Percentiles rank a stretch among this genome's conserved stretches.
These are phyloP conservation scores for Extremus antarcticus DNA, from an alignment of 495 filamentous ascomycete genomes.

Conservation along the genomic window DNA sequence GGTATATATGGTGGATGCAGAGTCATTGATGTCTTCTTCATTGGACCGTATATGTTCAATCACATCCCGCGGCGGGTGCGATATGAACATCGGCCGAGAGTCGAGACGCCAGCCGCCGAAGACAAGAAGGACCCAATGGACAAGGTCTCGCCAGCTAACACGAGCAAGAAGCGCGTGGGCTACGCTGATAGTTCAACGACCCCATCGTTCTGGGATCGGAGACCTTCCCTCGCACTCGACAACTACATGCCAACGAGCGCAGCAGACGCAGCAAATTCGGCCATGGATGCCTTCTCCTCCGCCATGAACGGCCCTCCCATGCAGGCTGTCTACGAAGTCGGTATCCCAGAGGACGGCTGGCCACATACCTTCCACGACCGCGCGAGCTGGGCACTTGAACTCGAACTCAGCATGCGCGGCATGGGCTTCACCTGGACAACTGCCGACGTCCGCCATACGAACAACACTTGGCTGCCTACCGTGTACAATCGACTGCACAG, in stretches of 20 bases:
- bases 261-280: not conserved
- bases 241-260: constrained; percentile 3
- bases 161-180: not conserved
- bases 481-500: constrained; percentile 7
- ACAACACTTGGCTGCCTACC: constrained; percentile 4
- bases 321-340: constrained; percentile 1
- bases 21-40: constrained; percentile 13
- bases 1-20: constrained; percentile 10
- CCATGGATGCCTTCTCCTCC: not conserved
- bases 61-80: constrained; percentile 9
- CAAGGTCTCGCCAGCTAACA: not conserved
- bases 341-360: constrained; percentile 9
- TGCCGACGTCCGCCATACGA: constrained; percentile 9
- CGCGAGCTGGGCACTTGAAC: constrained; percentile 8
- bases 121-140: not conserved
- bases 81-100: constrained; percentile 5
- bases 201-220: constrained; percentile 5
- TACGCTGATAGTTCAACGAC: constrained; percentile 2
- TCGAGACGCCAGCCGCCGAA: not conserved
- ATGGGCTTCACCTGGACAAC: constrained; percentile 13
- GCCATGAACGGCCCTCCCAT: not conserved
- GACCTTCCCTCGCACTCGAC: constrained; percentile 8
- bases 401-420: constrained; percentile 9
- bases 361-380: constrained; percentile 10
- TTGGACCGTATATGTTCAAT: constrained; percentile 6